Evolutionary conservation across 306 rosid genomes (phyloP), one percentile per base, ranked within the genome.

Genomic region (Inga leiocalycina): DNA sequence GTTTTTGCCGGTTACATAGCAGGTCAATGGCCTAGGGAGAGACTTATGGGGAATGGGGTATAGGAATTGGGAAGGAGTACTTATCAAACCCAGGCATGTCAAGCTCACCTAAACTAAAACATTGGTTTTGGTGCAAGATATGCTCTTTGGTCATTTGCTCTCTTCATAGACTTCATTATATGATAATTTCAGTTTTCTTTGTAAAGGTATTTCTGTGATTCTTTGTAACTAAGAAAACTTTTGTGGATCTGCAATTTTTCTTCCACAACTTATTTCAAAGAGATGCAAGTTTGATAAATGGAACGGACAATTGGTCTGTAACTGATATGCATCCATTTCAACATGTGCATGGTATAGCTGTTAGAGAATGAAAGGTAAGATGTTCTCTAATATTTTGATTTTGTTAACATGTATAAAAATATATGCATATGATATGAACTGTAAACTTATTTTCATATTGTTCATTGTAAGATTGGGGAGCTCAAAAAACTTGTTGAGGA

Each of bases 401-500:
- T 51, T 51, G 48, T 52, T 51, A 43, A 6, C 43, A 45, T 46
- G 8, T 15, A 48, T 48, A 1, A 43, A 73, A 3, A 7, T 73
- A 34, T 73, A 2, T 2, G 7, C 4, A 32, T 72, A 72, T 65
- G 43, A 65, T 32, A 3, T 16, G 1, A 24, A 27, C 10, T 46
- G 57, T 12, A 0, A 24, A 73, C 14, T 48, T 46, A 27, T 48
- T 35, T 37, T 30, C 22, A 57, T 59, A 7, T 41, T 52, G 20
- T 77, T 6, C 44, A 34, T n/a, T 34, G 52, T 37, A 70, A 91
- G 94, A 74, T 87, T 64, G 94, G 90, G 24, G 94, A 91, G 24
- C 86, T 91, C 19, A 89, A 91, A 81, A 91, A 87, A 79, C 85
- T 87, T 2, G 88, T 87, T 71, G 94, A 87, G 84, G 94, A 89